Evolutionary conservation across 2,329 filamentous ascomycete species (phyloP).

Genomic region (Aspergillus ustus): DNA sequence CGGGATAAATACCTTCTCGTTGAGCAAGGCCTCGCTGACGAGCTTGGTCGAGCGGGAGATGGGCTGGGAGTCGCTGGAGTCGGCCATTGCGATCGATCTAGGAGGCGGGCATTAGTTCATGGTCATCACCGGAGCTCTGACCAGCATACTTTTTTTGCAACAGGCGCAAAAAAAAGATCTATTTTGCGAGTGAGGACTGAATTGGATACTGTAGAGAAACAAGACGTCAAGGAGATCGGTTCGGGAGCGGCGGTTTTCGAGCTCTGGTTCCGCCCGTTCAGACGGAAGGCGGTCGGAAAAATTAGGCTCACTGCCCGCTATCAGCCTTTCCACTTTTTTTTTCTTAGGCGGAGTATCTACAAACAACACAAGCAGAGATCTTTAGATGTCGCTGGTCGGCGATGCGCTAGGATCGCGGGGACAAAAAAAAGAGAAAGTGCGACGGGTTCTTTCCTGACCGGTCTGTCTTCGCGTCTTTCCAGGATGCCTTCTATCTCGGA

Average conservation of each 20-base stretch:
- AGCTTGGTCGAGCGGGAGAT: conserved; percentile 74
- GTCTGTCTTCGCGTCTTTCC: conserved; percentile 24
- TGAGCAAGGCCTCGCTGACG: conserved; percentile 95
- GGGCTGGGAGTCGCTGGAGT: conserved; percentile 58
- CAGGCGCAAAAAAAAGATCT: conserved; percentile 21
- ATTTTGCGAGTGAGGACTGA: conserved; percentile 27
- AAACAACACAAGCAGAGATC: conserved; percentile 6
- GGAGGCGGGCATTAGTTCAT: conserved; percentile 23
- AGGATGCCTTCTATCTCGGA: conserved; percentile 42
- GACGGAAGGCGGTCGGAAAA: conserved; percentile 46
- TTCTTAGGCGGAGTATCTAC: conserved; percentile 7
- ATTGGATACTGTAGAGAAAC: conserved; percentile 26
- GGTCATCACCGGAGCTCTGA: neutral
- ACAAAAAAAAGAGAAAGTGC: conserved; percentile 9
- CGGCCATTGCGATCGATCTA: conserved; percentile 57
- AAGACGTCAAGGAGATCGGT: conserved; percentile 21
- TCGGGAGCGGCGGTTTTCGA: conserved; percentile 26
- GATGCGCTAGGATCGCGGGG: conserved; percentile 6
- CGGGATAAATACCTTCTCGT: conserved; percentile 81
- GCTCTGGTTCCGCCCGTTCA: conserved; percentile 28
- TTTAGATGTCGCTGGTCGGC: conserved; percentile 5
- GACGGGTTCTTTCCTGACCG: neutral
- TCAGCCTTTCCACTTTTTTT: conserved; percentile 27
- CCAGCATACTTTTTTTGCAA: conserved; percentile 24
- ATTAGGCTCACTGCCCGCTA: conserved; percentile 30